Percentiles rank a stretch among this genome's conserved stretches.
phyloP scores from a whole-genome alignment of 1,139 yeast species.

The Suhomyces choctaworum region DNA sequence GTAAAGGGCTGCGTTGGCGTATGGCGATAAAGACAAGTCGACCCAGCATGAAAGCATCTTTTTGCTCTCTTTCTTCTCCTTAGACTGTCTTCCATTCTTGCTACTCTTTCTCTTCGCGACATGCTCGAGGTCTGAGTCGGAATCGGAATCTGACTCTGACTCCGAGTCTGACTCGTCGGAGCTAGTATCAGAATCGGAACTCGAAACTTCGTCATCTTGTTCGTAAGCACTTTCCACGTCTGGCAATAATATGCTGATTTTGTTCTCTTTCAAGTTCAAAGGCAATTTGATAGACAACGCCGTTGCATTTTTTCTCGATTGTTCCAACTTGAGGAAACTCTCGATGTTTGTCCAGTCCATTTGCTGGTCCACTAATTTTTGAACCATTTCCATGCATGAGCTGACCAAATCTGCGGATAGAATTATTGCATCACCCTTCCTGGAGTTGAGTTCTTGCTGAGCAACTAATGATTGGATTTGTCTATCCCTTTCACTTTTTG shows the following conservation, averaged over 20 bases:
- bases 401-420: slow-evolving; percentile 70
- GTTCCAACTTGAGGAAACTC: slow-evolving; percentile 68
- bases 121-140: slow-evolving; percentile 31
- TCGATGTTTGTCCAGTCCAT: slow-evolving; percentile 96
- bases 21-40: slow-evolving; percentile 72
- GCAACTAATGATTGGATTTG: slow-evolving; percentile 68
- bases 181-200: slow-evolving; percentile 17
- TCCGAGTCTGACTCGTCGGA: slow-evolving; percentile 30
- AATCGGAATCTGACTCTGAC: slow-evolving; percentile 31
- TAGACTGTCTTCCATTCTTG: slow-evolving; percentile 10
- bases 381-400: slow-evolving; percentile 68
- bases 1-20: slow-evolving; percentile 87
- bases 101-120: slow-evolving; percentile 12
- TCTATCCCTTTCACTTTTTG: slow-evolving; percentile 68
- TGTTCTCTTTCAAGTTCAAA: slow-evolving; percentile 68
- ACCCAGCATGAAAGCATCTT: slow-evolving; percentile 55
- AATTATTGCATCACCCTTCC: slow-evolving; percentile 74
- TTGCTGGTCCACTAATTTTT: slow-evolving; percentile 68
- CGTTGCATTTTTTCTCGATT: slow-evolving; percentile 59
- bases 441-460: slow-evolving; percentile 63
- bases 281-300: slow-evolving; percentile 69
- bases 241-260: slow-evolving; percentile 60
- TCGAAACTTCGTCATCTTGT: slow-evolving; percentile 24
- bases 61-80: slow-evolving; percentile 17
- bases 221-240: slow-evolving; percentile 33